These are phyloP conservation scores for Diutina neorugosa DNA, from an alignment of 1,139 yeast genomes.

Conservation along the genomic window DNA sequence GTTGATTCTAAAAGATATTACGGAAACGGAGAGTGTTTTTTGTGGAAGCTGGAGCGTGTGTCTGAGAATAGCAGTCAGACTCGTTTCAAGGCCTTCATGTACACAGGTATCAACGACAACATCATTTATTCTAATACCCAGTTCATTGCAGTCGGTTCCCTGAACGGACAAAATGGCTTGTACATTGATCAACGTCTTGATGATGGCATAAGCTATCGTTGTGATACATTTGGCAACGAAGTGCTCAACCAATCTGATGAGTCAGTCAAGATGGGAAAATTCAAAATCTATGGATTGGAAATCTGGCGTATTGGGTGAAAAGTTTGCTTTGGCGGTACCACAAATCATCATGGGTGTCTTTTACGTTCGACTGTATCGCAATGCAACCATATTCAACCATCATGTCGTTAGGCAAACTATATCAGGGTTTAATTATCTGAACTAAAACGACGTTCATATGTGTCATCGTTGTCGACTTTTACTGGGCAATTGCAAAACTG, in stretches of 20 bases:
- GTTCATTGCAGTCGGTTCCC: conserved; percentile 83
- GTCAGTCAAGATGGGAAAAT: conserved; percentile 29
- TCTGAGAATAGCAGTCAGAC: conserved; percentile 11
- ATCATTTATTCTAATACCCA: conserved; percentile 70
- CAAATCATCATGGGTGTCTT: no score
- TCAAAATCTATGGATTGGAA: conserved; percentile 67
- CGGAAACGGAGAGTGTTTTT: conserved; percentile 92
- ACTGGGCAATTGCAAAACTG: no score
- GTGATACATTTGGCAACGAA: conserved; percentile 87
- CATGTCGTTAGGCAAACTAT: no score
- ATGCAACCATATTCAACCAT: no score
- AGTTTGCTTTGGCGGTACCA: neutral
- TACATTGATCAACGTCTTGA: conserved; percentile 72
- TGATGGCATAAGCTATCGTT: conserved; percentile 65
- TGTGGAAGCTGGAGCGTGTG: conserved; percentile 59
- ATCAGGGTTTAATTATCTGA: no score
- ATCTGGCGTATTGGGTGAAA: conserved; percentile 71
- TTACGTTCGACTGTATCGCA: no score
- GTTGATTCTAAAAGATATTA: conserved; percentile 63
- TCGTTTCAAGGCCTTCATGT: conserved; percentile 71
- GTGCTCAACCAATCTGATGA: conserved; percentile 27
- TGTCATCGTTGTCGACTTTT: no score
- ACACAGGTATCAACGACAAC: conserved; percentile 82
- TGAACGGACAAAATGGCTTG: conserved; percentile 80
- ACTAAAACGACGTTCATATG: no score